Evolutionary conservation across 805 yeast species (phyloP).

Genomic region (Starmerella geochares): DNA sequence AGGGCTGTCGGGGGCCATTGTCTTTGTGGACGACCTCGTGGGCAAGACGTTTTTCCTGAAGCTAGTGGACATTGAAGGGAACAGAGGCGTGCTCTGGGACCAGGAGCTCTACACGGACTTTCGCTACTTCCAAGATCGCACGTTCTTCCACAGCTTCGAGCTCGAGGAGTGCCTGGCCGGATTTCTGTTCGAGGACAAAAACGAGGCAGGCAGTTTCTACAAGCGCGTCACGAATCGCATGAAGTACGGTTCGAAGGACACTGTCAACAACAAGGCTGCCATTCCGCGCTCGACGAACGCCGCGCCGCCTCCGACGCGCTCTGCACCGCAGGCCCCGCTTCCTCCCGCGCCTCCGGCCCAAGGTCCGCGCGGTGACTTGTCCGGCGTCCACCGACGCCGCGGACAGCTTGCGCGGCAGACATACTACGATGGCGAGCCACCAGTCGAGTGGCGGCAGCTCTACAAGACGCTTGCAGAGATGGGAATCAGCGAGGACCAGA

Average conservation of each 20-base stretch:
- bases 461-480: conserved; percentile 62
- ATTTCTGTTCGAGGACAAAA: conserved; percentile 74
- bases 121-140: conserved; percentile 83
- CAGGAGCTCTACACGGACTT: conserved; percentile 86
- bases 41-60: conserved; percentile 90
- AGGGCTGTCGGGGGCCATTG: conserved; percentile 79
- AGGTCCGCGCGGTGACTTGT: conserved; percentile 60
- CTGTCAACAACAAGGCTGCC: conserved; percentile 78
- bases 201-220: conserved; percentile 75
- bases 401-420: conserved; percentile 31
- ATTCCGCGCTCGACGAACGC: conserved; percentile 40
- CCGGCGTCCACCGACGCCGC: conserved; percentile 29
- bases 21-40: conserved; percentile 79
- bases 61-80: conserved; percentile 71
- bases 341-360: conserved; percentile 1
- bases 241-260: conserved; percentile 78
- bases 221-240: conserved; percentile 66
- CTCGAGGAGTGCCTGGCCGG: conserved; percentile 84
- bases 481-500: conserved; percentile 81
- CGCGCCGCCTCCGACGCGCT: conserved; percentile 28
- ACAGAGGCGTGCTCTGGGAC: conserved; percentile 90
- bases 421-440: conserved; percentile 70
- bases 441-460: conserved; percentile 72
- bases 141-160: conserved; percentile 91
- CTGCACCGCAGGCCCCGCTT: conserved; percentile 47